Percentiles rank a stretch among this genome's conserved stretches.
Conservation (phyloP, 257 asterid species). For the Capsicum pubescens region DNA sequence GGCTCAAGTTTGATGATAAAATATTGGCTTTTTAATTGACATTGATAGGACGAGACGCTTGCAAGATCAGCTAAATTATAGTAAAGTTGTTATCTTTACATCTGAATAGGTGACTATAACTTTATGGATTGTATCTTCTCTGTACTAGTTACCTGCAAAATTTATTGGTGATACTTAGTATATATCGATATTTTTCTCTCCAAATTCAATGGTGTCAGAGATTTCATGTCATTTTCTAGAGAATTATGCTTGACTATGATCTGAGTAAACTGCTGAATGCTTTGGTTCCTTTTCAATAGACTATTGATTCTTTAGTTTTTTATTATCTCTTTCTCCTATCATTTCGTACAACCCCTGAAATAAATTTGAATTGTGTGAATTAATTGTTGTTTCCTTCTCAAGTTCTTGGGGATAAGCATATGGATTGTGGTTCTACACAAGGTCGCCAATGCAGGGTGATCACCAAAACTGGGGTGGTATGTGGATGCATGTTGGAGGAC, state of each 20-base stretch:
- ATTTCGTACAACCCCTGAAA: constrained; percentile 29
- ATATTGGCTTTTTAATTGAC: constrained; percentile 46
- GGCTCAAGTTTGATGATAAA: constrained; percentile 52
- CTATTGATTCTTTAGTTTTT: constrained; percentile 36
- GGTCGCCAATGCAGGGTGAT: constrained; percentile 40
- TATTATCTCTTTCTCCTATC: constrained; percentile 77
- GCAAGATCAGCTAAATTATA: constrained; percentile 37
- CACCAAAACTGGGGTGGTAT: constrained; percentile 57
- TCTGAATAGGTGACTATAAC: constrained; percentile 50
- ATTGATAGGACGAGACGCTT: constrained; percentile 57
- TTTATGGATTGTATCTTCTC: background rate
- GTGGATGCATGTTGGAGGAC: constrained; percentile 63
- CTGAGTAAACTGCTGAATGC: constrained; percentile 42
- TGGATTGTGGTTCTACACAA: constrained; percentile 24
- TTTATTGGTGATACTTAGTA: background rate
- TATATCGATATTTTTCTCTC: constrained; percentile 26
- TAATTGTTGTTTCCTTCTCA: constrained; percentile 39
- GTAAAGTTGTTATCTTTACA: constrained; percentile 43
- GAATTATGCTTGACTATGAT: constrained; percentile 57
- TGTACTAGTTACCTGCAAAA: background rate
- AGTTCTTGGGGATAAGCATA: constrained; percentile 32
- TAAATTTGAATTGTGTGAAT: constrained; percentile 64
- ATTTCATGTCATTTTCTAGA: constrained; percentile 58
- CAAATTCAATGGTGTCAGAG: constrained; percentile 61
- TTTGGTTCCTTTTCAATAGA: constrained; percentile 26